phyloP scores from a whole-genome alignment of 139 green algal genomes.

The Chlamydomonas sp. region DNA sequence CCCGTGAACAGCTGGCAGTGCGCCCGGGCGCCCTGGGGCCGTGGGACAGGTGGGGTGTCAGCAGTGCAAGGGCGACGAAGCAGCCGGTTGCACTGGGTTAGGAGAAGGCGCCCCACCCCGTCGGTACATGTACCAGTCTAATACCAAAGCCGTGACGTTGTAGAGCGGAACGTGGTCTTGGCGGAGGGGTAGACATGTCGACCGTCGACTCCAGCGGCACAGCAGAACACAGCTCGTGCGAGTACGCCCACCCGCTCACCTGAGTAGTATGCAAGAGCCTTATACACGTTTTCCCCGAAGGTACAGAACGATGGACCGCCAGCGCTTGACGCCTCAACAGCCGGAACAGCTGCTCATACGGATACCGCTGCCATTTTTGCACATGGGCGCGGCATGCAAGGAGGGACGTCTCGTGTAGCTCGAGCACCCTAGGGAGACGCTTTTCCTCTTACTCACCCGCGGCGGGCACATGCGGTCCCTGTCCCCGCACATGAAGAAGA shows the following conservation, averaged over 20 bases:
- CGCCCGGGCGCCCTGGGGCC: slow-evolving; percentile 5
- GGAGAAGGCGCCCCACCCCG: not conserved
- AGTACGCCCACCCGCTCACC: too few species aligned
- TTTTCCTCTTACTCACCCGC: slow-evolving; percentile 24
- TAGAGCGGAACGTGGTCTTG: too few species aligned
- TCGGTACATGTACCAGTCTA: too few species aligned
- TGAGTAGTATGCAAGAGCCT: not conserved
- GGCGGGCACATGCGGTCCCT: slow-evolving; percentile 67
- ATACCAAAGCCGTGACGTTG: too few species aligned
- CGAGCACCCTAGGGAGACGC: not conserved
- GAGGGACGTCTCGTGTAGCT: not conserved
- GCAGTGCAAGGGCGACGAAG: not conserved
- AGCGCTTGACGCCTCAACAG: not conserved
- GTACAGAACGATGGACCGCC: not conserved
- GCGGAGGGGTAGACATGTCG: too few species aligned
- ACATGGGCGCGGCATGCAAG: not conserved
- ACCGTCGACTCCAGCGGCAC: too few species aligned
- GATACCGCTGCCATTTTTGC: not conserved
- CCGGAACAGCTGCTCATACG: not conserved
- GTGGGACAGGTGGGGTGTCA: not conserved
- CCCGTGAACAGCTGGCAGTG: slow-evolving; percentile 10
- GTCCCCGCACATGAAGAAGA: slow-evolving; percentile 58
- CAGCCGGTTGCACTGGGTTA: not conserved
- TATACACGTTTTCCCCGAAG: not conserved
- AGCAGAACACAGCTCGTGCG: too few species aligned